Base-by-base conservation (phyloP, 805 yeast genomes). In the Starmerella potacharoeniae region DNA sequence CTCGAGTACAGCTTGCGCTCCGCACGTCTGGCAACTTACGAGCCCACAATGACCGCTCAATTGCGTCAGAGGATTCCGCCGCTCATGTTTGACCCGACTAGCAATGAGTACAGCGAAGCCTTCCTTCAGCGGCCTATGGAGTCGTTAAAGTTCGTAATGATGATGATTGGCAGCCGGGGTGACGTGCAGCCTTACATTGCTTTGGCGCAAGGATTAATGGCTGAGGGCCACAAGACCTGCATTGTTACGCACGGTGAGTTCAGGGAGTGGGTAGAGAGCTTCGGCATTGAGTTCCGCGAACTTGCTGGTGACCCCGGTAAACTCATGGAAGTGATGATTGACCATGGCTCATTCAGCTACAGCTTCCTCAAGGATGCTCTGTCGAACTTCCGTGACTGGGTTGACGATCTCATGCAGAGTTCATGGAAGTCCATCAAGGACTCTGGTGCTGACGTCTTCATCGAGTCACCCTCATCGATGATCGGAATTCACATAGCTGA, bases 131-230 rank as follows among this genome's bases (percentile, higher is more conserved):
- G 72, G 55, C 85, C 95, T 0, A 65, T 74, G 1, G 74, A 78
- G 51, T 69, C 80, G 2, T 77, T 76, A 62, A 77, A 75, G 33
- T 77, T 90, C 64, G 82, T 85, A 0, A 71, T 88, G 49, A 69
- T 91, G 55, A 91, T 97, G 0, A 91, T 91, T 63, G 97, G 97
- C 0, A 88, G 96, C 0, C 76, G 97, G 56, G 97, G 97, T 36
- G 97, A 91, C 69, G 97, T 91, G 6, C 97, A 91, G 69, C 97
- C 97, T 0, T 91, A 89, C 66, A 84, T 91, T 60, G 91, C 97
- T 0, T 70, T 91, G n/a, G 93, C 87, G 0, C 80, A 81, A 60
- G 95, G 90, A 0, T 72, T 91, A 44, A 68, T 80, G 48, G 73
- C 72, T 29, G 96, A 91, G 61, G 97, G 97, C 0, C 97, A 91